Evolutionary conservation across 1,284 basidiomycete genomes (phyloP).

Genomic region (Ustilago esculenta): DNA sequence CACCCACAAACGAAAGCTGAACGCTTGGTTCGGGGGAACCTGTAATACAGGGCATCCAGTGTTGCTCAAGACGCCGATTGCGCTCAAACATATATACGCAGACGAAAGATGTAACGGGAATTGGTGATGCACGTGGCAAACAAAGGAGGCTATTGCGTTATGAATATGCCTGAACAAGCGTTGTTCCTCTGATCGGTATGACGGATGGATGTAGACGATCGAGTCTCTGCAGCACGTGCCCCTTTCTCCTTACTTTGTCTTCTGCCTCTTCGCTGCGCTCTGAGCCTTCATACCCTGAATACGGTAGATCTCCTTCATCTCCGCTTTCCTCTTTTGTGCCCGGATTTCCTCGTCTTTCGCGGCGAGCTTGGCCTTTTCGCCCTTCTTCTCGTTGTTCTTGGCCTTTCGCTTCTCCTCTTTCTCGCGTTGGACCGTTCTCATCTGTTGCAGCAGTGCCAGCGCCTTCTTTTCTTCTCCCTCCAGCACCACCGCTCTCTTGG

Average conservation of each 20-base stretch:
- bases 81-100: too few species aligned
- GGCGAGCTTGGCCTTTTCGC: slow-evolving; percentile 34
- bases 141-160: too few species aligned
- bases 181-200: too few species aligned
- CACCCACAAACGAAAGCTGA: too few species aligned
- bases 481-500: slow-evolving; percentile 80
- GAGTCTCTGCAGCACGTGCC: too few species aligned
- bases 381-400: slow-evolving; percentile 45
- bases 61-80: too few species aligned
- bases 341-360: slow-evolving; percentile 41
- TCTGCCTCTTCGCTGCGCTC: slow-evolving; percentile 53
- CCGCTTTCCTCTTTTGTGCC: slow-evolving; percentile 59
- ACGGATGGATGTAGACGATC: too few species aligned
- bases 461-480: slow-evolving; percentile 94
- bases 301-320: slow-evolving; percentile 60
- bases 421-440: slow-evolving; percentile 88
- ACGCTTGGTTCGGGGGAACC: too few species aligned
- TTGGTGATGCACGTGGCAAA: too few species aligned
- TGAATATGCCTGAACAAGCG: too few species aligned
- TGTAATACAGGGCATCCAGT: too few species aligned
- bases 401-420: slow-evolving; percentile 80
- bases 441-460: slow-evolving; percentile 91
- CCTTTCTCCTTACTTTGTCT: slow-evolving; percentile 28
- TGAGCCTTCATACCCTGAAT: slow-evolving; percentile 56
- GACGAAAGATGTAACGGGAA: too few species aligned